Base-by-base conservation (phyloP, 805 yeast species). In the Isabelozyma pseudorhagii region DNA sequence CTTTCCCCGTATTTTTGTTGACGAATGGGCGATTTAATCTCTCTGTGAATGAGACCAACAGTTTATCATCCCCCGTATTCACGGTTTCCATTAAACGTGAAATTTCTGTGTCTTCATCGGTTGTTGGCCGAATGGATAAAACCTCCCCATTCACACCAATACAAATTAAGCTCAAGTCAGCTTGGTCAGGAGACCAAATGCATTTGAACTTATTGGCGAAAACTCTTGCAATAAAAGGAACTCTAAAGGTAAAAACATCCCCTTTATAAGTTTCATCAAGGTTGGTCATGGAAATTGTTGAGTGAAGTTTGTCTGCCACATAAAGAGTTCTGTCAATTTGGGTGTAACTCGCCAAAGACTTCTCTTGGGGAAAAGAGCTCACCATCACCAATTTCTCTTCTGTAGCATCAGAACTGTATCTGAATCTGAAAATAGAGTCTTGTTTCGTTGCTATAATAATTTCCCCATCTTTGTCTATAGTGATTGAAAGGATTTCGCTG, bases 121-220 rank as follows among this genome's bases (percentile, higher is more conserved):
- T 27, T 2, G 60, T 44, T 4, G 53, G 46, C 34, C 69, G 53
- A 18, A 67, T 45, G 3, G 54, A 45, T 3, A 53, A 51, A 8
- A 72, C 50, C 45, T 72, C 75, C 2, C 79, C 79, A 53, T 65
- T 71, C 3, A 72, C 72, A 0, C 71, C 75, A 21, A 70, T 64
- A 40, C 67, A 51, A 1, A 71, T 25, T 8, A 44, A 47, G 36
- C 36, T 31, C 36, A 31, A 10, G 4, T 31, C 36, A 9, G 4
- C 36, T 31, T 31, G 36, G n/a, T 31, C 36, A 10, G 36, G 10
- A 4, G 36, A 31, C 72, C 72, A 68, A 10, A 47, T 46, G 8
- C 58, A 53, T 8, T 44, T 47, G 38, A 72, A 60, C 3, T 55
- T 48, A 1, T 68, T 57, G 3, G 50, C 17, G 40, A 50, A 70